Percentiles rank a stretch among this genome's conserved stretches.
phyloP scores from a whole-genome alignment of 1,139 yeast species.

The Diutina sp. region DNA sequence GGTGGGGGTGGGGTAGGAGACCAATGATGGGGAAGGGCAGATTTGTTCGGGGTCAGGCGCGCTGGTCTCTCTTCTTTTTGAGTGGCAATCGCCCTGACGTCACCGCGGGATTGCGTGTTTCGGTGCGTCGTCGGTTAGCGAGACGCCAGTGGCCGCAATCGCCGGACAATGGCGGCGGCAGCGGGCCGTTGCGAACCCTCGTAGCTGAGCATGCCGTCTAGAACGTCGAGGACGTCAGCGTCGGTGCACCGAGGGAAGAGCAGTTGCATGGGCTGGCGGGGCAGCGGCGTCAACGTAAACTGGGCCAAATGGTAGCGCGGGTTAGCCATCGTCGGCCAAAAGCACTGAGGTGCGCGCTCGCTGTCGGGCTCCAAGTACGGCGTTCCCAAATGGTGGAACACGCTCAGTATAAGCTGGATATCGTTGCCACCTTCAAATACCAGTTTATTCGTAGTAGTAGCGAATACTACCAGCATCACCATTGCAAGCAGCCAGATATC shows the following conservation, averaged over 20 bases:
- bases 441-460: conserved; percentile 26
- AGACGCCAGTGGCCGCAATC: background rate
- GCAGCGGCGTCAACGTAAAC: conserved; percentile 12
- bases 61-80: too few species aligned
- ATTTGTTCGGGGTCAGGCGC: too few species aligned
- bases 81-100: too few species aligned
- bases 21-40: too few species aligned
- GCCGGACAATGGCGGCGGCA: background rate
- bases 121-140: background rate
- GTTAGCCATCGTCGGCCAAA: conserved; percentile 25
- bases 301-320: conserved; percentile 19
- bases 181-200: background rate
- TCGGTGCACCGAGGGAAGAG: conserved; percentile 18
- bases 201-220: background rate
- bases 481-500: conserved; percentile 83
- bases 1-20: too few species aligned
- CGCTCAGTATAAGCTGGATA: conserved; percentile 47
- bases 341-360: conserved; percentile 4
- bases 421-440: conserved; percentile 37
- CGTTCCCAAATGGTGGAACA: conserved; percentile 56
- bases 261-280: conserved; percentile 8
- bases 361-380: conserved; percentile 27
- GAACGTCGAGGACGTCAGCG: conserved; percentile 6
- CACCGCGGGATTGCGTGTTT: background rate
- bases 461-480: conserved; percentile 45